Base-by-base conservation (phyloP, 768 basidiomycete species). In the Coprinopsis marcescibilis region DNA sequence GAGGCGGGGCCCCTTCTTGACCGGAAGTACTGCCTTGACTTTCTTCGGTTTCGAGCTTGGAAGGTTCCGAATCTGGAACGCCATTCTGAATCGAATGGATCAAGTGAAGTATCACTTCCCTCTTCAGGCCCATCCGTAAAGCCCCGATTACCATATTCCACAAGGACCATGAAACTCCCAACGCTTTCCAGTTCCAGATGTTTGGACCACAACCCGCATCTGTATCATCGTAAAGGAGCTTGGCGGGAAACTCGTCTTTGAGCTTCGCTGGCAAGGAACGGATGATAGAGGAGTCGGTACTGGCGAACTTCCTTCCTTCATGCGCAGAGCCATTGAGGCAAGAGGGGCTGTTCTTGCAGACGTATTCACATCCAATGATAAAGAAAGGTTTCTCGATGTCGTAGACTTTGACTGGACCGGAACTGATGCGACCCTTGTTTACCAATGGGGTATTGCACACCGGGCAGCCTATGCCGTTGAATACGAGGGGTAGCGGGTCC, bases 321-420 rank as follows among this genome's bases (percentile, higher is more conserved):
- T 70, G 48, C 6, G 66, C 58, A 21, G 67, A 57, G 25, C 67
- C 60, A 23, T 70, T 58, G 21, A 68, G 50, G 57, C 85, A 88
- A 17, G 64, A 34, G 1, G 63, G 33, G 23, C 72, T n/a, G n/a
- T n/a, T 79, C 41, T 71, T 72, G 58, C 88, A 90, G 3, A 72
- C 69, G 50, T 90, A 90, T 59, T 86, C 83, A 58, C 86, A 87
- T n/a, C 84, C 88, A 27, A 90, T 86, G 60, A 90, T 75, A 58
- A 84, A 89, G 65, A 89, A 90, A 2, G 85, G 84, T 50, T 78
- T 79, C 52, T 82, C 80, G 40, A 90, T 76, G 55, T 90, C 87
- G 59, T 88, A 86, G 3, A 89, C 75, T 55, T 85, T 89, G 57
- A 88, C 66, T 0, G 88, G 88, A 0, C 87, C 86, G 0, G 76